phyloP scores from a whole-genome alignment of 768 basidiomycete genomes.

The Amanita exitialis region DNA sequence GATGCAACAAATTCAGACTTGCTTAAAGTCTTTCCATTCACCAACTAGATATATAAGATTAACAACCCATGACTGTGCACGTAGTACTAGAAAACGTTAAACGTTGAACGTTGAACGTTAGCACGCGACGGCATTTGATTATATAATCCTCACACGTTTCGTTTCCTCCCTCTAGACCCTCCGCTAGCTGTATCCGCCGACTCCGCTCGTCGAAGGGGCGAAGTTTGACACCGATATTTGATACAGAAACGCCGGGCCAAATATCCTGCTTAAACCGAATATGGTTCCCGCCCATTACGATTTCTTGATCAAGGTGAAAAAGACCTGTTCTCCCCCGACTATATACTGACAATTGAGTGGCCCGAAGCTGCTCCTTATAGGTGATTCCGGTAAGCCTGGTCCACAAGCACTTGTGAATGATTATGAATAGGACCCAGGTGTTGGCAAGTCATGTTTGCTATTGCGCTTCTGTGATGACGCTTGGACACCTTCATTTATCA shows the following conservation, averaged over 20 bases:
- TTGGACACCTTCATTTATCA: conserved; percentile 99
- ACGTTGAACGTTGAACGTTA: no score
- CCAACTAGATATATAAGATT: no score
- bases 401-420: background rate
- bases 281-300: conserved; percentile 96
- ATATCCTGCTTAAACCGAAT: conserved; percentile 1
- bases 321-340: background rate
- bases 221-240: background rate
- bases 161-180: background rate
- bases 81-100: no score
- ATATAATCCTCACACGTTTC: background rate
- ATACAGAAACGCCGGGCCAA: background rate
- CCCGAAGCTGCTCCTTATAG: conserved; percentile 81
- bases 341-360: conserved; percentile 7
- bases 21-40: no score
- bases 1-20: no score
- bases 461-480: conserved; percentile 98
- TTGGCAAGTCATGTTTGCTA: conserved; percentile 94
- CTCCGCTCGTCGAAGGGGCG: background rate
- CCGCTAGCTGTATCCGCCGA: background rate
- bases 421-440: conserved; percentile 38
- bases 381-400: conserved; percentile 70
- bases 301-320: conserved; percentile 82
- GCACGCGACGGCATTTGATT: no score
- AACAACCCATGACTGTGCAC: no score